These are phyloP conservation scores for Apiospora arundinis DNA, from an alignment of 2,329 filamentous ascomycete species.

Conservation along the genomic window DNA sequence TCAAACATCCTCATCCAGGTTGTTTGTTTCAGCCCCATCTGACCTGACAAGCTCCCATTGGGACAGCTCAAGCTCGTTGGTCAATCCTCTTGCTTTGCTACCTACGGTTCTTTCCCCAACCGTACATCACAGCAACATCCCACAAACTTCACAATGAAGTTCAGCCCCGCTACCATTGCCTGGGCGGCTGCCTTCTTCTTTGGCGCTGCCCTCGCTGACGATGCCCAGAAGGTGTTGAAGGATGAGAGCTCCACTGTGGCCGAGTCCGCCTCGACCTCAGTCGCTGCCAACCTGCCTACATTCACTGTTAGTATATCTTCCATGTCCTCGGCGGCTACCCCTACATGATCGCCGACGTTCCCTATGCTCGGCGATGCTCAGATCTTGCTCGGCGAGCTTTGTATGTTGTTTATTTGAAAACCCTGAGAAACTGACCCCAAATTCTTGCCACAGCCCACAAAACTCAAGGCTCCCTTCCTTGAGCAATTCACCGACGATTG, in stretches of 20 bases:
- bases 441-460: slow-evolving; percentile 71
- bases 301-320: slow-evolving; percentile 76
- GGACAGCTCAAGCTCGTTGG: slow-evolving; percentile 16
- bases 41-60: slow-evolving; percentile 5
- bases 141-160: slow-evolving; percentile 71
- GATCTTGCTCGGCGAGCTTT: not conserved
- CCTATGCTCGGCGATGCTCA: not conserved
- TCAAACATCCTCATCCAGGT: not conserved
- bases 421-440: slow-evolving; percentile 20
- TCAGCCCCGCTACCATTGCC: slow-evolving; percentile 78
- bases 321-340: not conserved
- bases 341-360: not conserved
- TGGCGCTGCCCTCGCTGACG: slow-evolving; percentile 72
- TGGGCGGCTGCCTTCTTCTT: slow-evolving; percentile 77
- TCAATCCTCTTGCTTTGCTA: slow-evolving; percentile 24
- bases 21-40: slow-evolving; percentile 17
- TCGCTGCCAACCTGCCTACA: slow-evolving; percentile 72
- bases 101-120: slow-evolving; percentile 4
- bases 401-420: not conserved
- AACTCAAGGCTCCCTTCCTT: slow-evolving; percentile 89
- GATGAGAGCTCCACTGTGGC: slow-evolving; percentile 52
- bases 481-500: slow-evolving; percentile 99
- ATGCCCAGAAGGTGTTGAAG: slow-evolving; percentile 62
- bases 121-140: slow-evolving; percentile 21
- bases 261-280: slow-evolving; percentile 60